Evolutionary conservation across 2,329 filamentous ascomycete species (phyloP), one percentile per base, ranked within the genome.

Genomic region (Aspergillus latus): DNA sequence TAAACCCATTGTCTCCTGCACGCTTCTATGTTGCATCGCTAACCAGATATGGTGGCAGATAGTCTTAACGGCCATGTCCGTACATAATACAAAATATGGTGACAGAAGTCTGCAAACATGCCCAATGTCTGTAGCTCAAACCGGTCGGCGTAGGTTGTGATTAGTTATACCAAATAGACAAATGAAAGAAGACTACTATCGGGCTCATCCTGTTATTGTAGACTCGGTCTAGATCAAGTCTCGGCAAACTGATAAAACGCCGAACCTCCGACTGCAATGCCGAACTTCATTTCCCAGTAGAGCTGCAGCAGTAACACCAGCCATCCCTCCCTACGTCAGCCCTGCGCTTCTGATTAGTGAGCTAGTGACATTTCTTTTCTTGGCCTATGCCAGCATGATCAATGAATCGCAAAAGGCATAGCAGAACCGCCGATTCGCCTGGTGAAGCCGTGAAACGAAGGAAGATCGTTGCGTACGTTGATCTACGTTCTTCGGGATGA

Each of bases 381-480:
- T 9, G 7, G 28, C 39, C 36, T 13, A 36, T 16, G 21, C 21
- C 9, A 40, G 53, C 51, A 55, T 56, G 56, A 50, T 39, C 51
- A 29, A 62, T 64, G 59, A 60, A 59, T 34, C 58, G 56, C 49
- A 59, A 44, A 59, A 56, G 52, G 51, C 47, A 43, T 32, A 54
- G 45, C 43, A 55, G 49, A 53, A 30, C 48, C 13, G 45, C 50
- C 54, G 59, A 59, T n/a, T 53, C 58, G 40, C 46, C 49, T 29
- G 29, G 26, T 11, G 57, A 62, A 50, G 44, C 45, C 6, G 45
- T 57, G 5, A 66, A 66, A 47, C 64, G 63, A 49, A 65, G 64
- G 55, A 72, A 71, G 56, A 69, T 69, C 47, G 64, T 69, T 28
- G 69, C 69, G 69, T 72, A 57, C 48, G 68, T 65, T 34, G 47